Evolutionary conservation across 2,329 filamentous ascomycete genomes (phyloP).

Genomic region (Aciculosporium take): DNA sequence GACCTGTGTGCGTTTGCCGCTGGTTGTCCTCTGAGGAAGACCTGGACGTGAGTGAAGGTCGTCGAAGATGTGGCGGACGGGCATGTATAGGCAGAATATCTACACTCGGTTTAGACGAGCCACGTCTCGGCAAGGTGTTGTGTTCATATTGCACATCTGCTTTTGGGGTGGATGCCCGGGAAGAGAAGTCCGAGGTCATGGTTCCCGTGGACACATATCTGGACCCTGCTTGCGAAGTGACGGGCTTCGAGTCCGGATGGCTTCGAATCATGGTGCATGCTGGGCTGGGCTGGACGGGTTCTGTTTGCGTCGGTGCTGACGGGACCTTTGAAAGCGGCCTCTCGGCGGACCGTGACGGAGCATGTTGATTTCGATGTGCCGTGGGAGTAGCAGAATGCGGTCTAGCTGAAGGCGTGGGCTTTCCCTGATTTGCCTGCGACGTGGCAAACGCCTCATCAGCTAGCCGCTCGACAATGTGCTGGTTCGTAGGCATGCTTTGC

Average conservation of each 20-base stretch:
- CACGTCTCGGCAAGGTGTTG: slow-evolving; percentile 2
- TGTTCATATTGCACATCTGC: slow-evolving; percentile 10
- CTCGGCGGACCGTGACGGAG: slow-evolving; percentile 15
- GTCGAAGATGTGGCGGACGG: slow-evolving; percentile 13
- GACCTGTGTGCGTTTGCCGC: slow-evolving; percentile 9
- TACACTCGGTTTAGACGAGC: neutral
- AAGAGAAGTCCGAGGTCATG: slow-evolving; percentile 53
- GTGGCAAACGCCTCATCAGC: slow-evolving; percentile 72
- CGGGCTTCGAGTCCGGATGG: slow-evolving; percentile 46
- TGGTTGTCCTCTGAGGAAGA: slow-evolving; percentile 12
- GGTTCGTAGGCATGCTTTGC: slow-evolving; percentile 36
- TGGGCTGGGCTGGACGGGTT: slow-evolving; percentile 33
- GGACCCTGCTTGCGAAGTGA: slow-evolving; percentile 29
- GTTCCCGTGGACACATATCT: slow-evolving; percentile 51
- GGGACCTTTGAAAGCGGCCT: slow-evolving; percentile 22
- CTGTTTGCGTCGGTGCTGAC: slow-evolving; percentile 26
- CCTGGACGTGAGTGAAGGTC: slow-evolving; percentile 9
- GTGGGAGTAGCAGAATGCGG: slow-evolving; percentile 20
- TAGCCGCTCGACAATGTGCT: slow-evolving; percentile 59
- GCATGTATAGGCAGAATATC: slow-evolving; percentile 9
- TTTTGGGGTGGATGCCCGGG: slow-evolving; percentile 25
- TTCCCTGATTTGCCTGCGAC: slow-evolving; percentile 15
- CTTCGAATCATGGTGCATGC: slow-evolving; percentile 50
- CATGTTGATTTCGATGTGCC: slow-evolving; percentile 9
- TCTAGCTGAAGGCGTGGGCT: slow-evolving; percentile 11